Conservation (phyloP, 2,329 filamentous ascomycete genomes). For the Albifimbria verrucaria region DNA sequence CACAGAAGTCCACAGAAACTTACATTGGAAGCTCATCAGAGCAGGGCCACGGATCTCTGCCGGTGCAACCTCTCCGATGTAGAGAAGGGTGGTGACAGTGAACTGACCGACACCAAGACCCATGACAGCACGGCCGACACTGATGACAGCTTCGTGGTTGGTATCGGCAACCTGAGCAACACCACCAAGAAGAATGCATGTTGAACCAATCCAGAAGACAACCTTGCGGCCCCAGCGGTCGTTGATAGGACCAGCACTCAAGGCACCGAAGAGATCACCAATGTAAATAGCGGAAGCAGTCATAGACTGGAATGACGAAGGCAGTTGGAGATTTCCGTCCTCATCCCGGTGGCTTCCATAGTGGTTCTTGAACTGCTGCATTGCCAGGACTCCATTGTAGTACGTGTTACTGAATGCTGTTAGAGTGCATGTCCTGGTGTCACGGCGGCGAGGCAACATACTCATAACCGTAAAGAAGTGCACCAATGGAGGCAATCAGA, state of each 20-base stretch:
- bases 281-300: constrained; percentile 35
- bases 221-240: constrained; percentile 30
- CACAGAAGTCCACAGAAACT: not conserved
- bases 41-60: constrained; percentile 20
- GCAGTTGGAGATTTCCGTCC: constrained; percentile 15
- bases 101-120: constrained; percentile 19
- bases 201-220: constrained; percentile 29
- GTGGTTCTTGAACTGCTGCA: constrained; percentile 22
- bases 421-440: not conserved
- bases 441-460: constrained; percentile 1
- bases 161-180: constrained; percentile 15
- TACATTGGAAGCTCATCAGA: constrained; percentile 28
- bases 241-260: constrained; percentile 32
- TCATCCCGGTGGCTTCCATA: constrained; percentile 16
- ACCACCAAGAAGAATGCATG: constrained; percentile 24
- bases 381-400: constrained; percentile 22
- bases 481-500: constrained; percentile 16
- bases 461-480: constrained; percentile 14
- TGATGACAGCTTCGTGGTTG: constrained; percentile 14
- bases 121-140: constrained; percentile 15
- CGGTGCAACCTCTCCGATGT: constrained; percentile 24
- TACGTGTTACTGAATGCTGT: constrained; percentile 13
- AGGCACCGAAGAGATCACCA: constrained; percentile 32
- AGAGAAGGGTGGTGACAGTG: constrained; percentile 17
- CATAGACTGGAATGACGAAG: constrained; percentile 25